A percentile compares a stretch with the other conserved stretches of the same genome.
Evolutionary conservation across 164 flowering plant species (phyloP).

Genomic region (Aristolochia fimbriata): DNA sequence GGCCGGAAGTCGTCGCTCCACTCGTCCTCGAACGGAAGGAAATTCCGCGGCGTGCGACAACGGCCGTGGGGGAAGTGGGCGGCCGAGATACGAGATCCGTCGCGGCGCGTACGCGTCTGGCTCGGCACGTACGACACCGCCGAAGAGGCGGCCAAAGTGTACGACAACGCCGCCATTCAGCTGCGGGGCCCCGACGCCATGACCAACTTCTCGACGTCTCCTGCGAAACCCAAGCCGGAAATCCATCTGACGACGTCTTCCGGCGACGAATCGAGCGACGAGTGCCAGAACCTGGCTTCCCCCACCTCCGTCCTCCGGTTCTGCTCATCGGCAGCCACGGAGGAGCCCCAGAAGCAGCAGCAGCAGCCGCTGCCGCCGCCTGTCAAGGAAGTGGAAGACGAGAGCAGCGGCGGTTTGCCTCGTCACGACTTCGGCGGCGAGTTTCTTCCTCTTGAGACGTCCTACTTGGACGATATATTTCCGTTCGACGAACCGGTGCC

Average conservation of each 20-base stretch:
- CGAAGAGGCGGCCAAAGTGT: conserved; percentile 83
- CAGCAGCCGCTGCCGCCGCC: conserved; percentile 1
- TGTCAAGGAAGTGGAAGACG: conserved; percentile 8
- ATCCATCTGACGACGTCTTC: conserved; percentile 13
- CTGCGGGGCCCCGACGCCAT: conserved; percentile 76
- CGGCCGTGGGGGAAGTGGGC: conserved; percentile 99
- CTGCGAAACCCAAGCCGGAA: conserved; percentile 8
- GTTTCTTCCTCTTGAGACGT: conserved; percentile 20
- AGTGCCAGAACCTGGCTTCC: conserved; percentile 36
- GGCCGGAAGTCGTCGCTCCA: neutral
- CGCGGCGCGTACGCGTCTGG: conserved; percentile 58
- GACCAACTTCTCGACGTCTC: conserved; percentile 42
- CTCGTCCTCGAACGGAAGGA: conserved; percentile 18
- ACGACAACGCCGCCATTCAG: conserved; percentile 75
- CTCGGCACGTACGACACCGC: conserved; percentile 84
- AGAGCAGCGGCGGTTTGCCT: conserved; percentile 3
- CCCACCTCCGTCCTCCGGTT: conserved; percentile 64
- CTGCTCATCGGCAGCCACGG: conserved; percentile 12
- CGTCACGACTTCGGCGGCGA: conserved; percentile 11
- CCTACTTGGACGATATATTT: conserved; percentile 26
- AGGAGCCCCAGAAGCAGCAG: neutral
- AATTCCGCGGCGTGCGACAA: conserved; percentile 76
- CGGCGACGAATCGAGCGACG: conserved; percentile 48
- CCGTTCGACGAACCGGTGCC: conserved; percentile 19
- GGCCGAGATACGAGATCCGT: conserved; percentile 88